Evolutionary conservation across 805 yeast species (phyloP).

Genomic region (Sugiyamaella marilandica): DNA sequence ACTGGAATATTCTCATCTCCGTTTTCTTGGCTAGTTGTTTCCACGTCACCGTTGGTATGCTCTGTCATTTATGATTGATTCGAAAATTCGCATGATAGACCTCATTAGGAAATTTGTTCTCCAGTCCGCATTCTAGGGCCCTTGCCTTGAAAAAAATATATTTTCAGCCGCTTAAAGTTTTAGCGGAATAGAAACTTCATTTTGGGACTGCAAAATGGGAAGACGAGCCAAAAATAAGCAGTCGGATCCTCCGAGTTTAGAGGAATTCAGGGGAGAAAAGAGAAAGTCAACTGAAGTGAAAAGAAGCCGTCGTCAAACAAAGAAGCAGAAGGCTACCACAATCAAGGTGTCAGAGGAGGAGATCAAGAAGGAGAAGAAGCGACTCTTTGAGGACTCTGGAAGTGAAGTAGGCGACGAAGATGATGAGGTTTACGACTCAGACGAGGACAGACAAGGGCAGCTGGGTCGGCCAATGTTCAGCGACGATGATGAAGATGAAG

Average conservation of each 20-base stretch:
- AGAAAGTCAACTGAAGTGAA: slow-evolving; percentile 25
- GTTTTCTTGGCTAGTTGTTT: not conserved
- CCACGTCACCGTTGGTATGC: not conserved
- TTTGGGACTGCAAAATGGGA: slow-evolving; percentile 53
- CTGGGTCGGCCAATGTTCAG: slow-evolving; percentile 69
- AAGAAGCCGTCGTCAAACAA: slow-evolving; percentile 24
- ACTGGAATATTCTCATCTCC: not conserved
- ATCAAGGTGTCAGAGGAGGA: slow-evolving; percentile 48
- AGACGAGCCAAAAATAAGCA: slow-evolving; percentile 91
- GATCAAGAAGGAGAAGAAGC: slow-evolving; percentile 61
- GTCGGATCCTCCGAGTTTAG: slow-evolving; percentile 84
- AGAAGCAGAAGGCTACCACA: slow-evolving; percentile 22
- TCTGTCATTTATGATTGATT: not conserved
- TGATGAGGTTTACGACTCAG: slow-evolving; percentile 56
- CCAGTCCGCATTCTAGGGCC: not conserved
- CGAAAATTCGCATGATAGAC: not conserved
- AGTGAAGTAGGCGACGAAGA: slow-evolving; percentile 27
- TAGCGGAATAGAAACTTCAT: not conserved
- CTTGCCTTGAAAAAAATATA: slow-evolving; percentile 3
- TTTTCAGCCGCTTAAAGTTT: not conserved
- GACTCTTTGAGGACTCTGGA: slow-evolving; percentile 50
- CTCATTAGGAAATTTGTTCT: not conserved
- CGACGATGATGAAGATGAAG: slow-evolving; percentile 65
- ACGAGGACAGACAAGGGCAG: slow-evolving; percentile 45
- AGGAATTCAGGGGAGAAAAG: slow-evolving; percentile 56